phyloP scores from a whole-genome alignment of 352 stramenopile genomes.

The Thalassiosira oceanica region DNA sequence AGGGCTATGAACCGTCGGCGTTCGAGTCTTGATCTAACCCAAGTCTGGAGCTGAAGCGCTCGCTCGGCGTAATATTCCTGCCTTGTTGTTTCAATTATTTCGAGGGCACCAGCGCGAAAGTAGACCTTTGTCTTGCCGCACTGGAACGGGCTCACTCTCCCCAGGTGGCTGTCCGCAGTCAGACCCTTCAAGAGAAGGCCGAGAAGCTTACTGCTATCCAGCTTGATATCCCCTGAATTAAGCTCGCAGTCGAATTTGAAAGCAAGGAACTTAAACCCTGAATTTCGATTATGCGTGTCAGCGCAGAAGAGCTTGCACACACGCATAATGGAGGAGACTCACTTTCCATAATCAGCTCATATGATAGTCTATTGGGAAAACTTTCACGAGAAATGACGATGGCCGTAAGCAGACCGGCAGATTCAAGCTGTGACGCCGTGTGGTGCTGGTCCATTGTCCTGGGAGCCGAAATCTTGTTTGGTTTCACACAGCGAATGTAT shows the following conservation, averaged over 20 bases:
- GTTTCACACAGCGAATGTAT: slow-evolving; percentile 96
- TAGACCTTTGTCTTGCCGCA: slow-evolving; percentile 90
- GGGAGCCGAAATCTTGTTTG: slow-evolving; percentile 72
- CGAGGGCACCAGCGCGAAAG: slow-evolving; percentile 89
- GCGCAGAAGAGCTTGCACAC: too few species aligned
- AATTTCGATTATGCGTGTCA: too few species aligned
- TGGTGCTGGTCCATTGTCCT: slow-evolving; percentile 54
- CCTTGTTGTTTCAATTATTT: slow-evolving; percentile 85
- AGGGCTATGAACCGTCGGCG: slow-evolving; percentile 38
- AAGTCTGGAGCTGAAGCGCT: slow-evolving; percentile 60
- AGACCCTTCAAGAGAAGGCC: slow-evolving; percentile 36
- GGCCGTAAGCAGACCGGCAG: slow-evolving; percentile 71
- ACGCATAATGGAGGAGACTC: too few species aligned
- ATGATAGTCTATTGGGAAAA: slow-evolving; percentile 71
- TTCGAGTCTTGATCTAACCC: slow-evolving; percentile 41
- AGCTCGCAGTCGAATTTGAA: slow-evolving; percentile 44
- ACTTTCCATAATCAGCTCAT: slow-evolving; percentile 55
- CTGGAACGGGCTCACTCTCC: slow-evolving; percentile 50
- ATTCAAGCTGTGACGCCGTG: slow-evolving; percentile 67
- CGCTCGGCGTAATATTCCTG: slow-evolving; percentile 61
- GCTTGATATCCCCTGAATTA: slow-evolving; percentile 36
- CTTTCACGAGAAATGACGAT: slow-evolving; percentile 74
- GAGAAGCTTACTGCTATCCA: slow-evolving; percentile 38
- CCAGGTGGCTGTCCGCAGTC: slow-evolving; percentile 32
- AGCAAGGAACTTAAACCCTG: slow-evolving; percentile 64